Conservation (phyloP, 2,329 filamentous ascomycete genomes). For the Delphinella strobiligena region DNA sequence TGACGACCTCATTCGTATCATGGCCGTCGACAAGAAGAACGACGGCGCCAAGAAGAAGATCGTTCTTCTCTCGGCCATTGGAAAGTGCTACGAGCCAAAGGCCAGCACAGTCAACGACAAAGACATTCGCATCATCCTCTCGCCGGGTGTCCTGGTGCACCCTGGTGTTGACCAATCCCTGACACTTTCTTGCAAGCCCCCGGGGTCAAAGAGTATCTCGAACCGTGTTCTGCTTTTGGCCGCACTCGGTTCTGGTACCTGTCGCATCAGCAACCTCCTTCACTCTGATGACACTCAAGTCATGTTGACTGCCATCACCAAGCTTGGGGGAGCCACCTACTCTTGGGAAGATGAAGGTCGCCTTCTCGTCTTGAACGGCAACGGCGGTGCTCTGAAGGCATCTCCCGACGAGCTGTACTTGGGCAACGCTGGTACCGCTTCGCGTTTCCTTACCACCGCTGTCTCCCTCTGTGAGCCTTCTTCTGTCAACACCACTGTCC, state of each 20-base stretch:
- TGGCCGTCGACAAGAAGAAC: constrained; percentile 99
- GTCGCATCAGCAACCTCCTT: constrained; percentile 79
- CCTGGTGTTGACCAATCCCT: constrained; percentile 57
- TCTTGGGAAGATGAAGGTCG: constrained; percentile 93
- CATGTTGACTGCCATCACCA: constrained; percentile 85
- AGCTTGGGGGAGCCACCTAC: constrained; percentile 76
- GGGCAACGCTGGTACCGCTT: constrained; percentile 92
- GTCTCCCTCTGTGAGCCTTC: constrained; percentile 65
- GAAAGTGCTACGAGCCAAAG: constrained; percentile 72
- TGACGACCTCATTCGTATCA: constrained; percentile 74
- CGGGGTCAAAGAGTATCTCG: constrained; percentile 94
- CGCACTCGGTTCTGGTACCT: constrained; percentile 74
- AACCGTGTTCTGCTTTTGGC: constrained; percentile 92
- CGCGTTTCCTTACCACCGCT: constrained; percentile 87
- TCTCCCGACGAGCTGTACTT: constrained; percentile 72
- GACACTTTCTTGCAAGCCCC: constrained; percentile 68
- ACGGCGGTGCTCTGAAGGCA: constrained; percentile 73
- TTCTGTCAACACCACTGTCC: constrained; percentile 54
- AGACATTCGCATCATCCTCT: constrained; percentile 72
- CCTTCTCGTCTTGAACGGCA: constrained; percentile 76
- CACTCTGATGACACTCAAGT: constrained; percentile 96
- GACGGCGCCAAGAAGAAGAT: constrained; percentile 92
- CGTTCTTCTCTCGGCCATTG: constrained; percentile 81
- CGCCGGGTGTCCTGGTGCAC: constrained; percentile 60
- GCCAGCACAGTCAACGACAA: constrained; percentile 82